Percentiles rank a stretch among this genome's conserved stretches.
phyloP scores from a whole-genome alignment of 2,329 filamentous ascomycete species.

The Cladorrhinum sp. region DNA sequence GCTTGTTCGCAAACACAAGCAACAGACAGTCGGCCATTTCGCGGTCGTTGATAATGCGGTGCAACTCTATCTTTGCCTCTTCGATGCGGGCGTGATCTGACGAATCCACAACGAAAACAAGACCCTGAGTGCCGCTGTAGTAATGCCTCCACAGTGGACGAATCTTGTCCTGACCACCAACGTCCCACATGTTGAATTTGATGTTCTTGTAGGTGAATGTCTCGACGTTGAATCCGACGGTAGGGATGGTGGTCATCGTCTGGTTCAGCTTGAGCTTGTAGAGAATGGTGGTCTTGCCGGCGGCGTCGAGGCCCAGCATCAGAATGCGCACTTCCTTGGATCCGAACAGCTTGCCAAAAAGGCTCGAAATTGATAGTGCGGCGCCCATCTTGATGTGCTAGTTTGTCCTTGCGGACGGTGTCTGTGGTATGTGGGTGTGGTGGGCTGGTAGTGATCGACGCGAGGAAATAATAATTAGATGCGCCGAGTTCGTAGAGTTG shows the following conservation, averaged over 20 bases:
- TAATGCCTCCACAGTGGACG: conserved; percentile 96
- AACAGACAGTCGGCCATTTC: conserved; percentile 96
- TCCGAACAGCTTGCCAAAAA: conserved; percentile 98
- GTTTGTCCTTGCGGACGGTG: conserved; percentile 9
- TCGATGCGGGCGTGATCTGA: conserved; percentile 89
- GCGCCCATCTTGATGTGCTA: conserved; percentile 69
- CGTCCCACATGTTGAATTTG: conserved; percentile 99
- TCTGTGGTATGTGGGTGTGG: conserved; percentile 8
- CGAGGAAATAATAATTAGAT: neutral
- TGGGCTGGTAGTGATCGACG: neutral
- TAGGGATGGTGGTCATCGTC: conserved; percentile 97
- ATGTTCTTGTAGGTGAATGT: conserved; percentile 99
- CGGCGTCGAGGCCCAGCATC: conserved; percentile 96
- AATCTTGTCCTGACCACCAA: conserved; percentile 98
- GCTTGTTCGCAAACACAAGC: conserved; percentile 98
- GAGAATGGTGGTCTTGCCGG: conserved; percentile 97
- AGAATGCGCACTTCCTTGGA: conserved; percentile 98
- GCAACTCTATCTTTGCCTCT: conserved; percentile 87
- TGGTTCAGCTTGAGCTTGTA: conserved; percentile 99
- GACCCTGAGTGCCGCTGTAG: conserved; percentile 90
- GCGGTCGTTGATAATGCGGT: conserved; percentile 95
- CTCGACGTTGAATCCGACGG: conserved; percentile 98
- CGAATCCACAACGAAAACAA: conserved; percentile 98
- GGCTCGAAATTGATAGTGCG: conserved; percentile 74
- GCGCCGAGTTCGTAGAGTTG: neutral